Base-by-base conservation (phyloP, 1,284 basidiomycete species). In the Sphaerobolus stellatus region DNA sequence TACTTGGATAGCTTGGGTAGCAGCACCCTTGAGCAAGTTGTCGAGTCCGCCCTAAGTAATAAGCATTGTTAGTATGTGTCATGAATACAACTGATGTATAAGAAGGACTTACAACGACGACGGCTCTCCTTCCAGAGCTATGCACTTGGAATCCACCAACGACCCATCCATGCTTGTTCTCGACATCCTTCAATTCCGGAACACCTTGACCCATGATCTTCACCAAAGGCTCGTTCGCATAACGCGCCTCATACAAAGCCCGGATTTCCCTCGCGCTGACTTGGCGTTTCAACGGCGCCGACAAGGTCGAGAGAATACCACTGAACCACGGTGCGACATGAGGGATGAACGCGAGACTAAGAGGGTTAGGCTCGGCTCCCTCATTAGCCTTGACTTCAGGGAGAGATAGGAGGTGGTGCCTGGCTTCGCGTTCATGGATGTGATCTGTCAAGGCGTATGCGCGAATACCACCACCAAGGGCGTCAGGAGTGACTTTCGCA, bases 391-490 rank as follows among this genome's bases (percentile, higher is more conserved):
- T 62, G 65, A 9, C 59, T 48, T 8, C 58, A 29, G 83, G 67
- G 29, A 96, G 81, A 16, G 69, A 73, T 2, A 87, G 83, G 43
- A 99, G 84, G 69, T 98, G 96, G 56, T 77, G 75, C 2, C 84
- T 84, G 0, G 94, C 91, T 72, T 99, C 96, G 48, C 96, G 91
- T 71, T 99, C 96, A 76, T 99, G 96, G 66, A 99, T 98, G 74
- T 99, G 96, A 72, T 97, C 95, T 3, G 96, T 99, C 27, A 99
- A 75, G 1, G 92, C 64, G 73, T 99, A 99, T 1, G 95, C 87
- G 34, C 86, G 81, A 47, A 98, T 75, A 1, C 86, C 89, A 25
- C 90, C 89, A 1, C 73, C 75, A 5, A 99, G 82, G 59, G 81
- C 85, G 60, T 91, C 85, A 0, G 91, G 77, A 2, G 82, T 79